Percentiles rank a stretch among this genome's conserved stretches.
phyloP scores from a whole-genome alignment of 2,329 filamentous ascomycete species.

The Trichoderma sp. region DNA sequence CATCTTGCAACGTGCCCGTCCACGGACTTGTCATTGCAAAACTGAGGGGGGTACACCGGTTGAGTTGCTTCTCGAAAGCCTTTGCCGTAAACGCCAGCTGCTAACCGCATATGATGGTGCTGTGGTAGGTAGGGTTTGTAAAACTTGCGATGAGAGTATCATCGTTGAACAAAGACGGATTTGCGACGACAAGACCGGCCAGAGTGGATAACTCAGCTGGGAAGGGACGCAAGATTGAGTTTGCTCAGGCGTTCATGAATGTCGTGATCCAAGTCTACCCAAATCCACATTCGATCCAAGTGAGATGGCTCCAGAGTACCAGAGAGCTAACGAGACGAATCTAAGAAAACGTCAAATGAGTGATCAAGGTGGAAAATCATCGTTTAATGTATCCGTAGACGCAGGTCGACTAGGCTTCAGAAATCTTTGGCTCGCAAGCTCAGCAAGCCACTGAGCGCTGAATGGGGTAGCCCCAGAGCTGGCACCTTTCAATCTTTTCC shows the following conservation, averaged over 20 bases:
- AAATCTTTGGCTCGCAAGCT: conserved; percentile 52
- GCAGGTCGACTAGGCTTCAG: conserved; percentile 41
- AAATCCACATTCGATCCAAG: no score
- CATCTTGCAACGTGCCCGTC: conserved; percentile 43
- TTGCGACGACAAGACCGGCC: conserved; percentile 57
- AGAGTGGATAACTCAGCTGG: conserved; percentile 58
- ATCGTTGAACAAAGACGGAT: conserved; percentile 54
- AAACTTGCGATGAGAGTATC: conserved; percentile 49
- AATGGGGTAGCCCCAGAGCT: conserved; percentile 28
- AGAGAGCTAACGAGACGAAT: neutral
- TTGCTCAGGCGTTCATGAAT: conserved; percentile 54
- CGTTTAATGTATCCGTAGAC: conserved; percentile 33
- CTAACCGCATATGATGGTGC: conserved; percentile 64
- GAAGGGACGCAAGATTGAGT: conserved; percentile 55
- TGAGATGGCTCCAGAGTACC: neutral
- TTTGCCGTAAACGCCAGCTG: conserved; percentile 63
- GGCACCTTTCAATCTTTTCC: conserved; percentile 48
- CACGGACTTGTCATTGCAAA: conserved; percentile 47
- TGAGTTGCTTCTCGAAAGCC: conserved; percentile 57
- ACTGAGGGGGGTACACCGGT: conserved; percentile 52
- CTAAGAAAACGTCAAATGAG: neutral
- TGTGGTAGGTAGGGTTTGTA: conserved; percentile 57
- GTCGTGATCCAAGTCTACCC: no score
- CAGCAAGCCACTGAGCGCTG: conserved; percentile 24
- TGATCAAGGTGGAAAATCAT: conserved; percentile 67